Evolutionary conservation across 495 filamentous ascomycete genomes (phyloP), one percentile per base, ranked within the genome.

Genomic region (Aspergillus leporis): DNA sequence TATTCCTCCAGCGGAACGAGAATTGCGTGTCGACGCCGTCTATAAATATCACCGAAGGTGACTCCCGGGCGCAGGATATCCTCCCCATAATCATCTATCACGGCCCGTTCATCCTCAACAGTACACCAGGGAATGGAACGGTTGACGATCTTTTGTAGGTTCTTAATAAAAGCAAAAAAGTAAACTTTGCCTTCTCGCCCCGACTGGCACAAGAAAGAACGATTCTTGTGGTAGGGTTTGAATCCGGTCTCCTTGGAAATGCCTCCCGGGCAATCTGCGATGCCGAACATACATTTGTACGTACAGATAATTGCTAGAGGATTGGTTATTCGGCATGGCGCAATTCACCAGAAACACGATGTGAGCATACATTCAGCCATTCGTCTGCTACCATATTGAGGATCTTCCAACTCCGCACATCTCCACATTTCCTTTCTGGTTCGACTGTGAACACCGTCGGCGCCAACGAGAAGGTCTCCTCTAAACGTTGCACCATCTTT

Each of bases 401-500:
- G 12, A 12, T n/a, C 36, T 2, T 40, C 36, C 2, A 9, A 12
- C 2, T 40, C 58, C 9, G 63, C 69, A 51, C 68, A 61, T 18
- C 62, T 51, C 54, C 70, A 69, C 69, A 80, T 74, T 53, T 75
- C 70, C 32, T 60, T 32, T 22, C 78, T 61, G n/a, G 70, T 70
- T 50, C 57, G 65, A 62, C 78, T 78, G 55, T 79, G 74, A 8
- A 82, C 75, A 0, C 81, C 82, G 59, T 84, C 82, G 19, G 74
- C 73, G 0, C 80, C 81, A 14, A 81, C 66, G 7, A 84, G 53
- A 12, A 82, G 34, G 50, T 80, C 70, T 0, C 80, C 80, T 6
- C 61, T 53, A 50, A 66, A 74, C 0, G 62, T 32, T 3, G 62
- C 66, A 5, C 80, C 80, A 53, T 66, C 60, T 18, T 55, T 47